Evolutionary conservation across 176 grass and related monocot species (phyloP), one percentile per base, ranked within the genome.

Genomic region (Oryza meridionalis): DNA sequence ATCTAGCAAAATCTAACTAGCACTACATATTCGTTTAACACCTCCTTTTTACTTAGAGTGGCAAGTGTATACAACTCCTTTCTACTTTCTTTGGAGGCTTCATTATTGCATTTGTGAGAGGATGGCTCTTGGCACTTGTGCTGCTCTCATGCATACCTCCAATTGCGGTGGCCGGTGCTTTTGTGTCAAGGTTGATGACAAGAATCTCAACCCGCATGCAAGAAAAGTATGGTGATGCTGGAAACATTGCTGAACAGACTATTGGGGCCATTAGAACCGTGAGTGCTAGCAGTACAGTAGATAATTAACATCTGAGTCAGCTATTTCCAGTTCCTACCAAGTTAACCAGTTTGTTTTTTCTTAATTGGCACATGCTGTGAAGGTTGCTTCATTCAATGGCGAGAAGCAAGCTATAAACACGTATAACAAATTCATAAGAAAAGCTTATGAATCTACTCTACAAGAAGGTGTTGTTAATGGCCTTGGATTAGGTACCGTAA

Each of bases 71-170:
- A 84, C 92, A 97, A 58, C 90, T 94, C 31, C 50, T 83, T 55
- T 82, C 88, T 45, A 97, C 92, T 42, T 97, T 97, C 51, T 51
- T 94, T 73, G 94, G 88, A 21, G 94, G 92, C 31, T 97, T 94
- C 35, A 65, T 91, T 21, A 68, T 97, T 58, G 88, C 94, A 85
- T 94, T 97, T 82, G 64, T 74, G 27, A 94, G 84, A 92, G 94
- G 94, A 77, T 94, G 92, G 94, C 92, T 97, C 81, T 79, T 94
- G 35, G 24, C 94, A 55, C 88, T 97, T 76, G 94, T 97, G 24
- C 91, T 94, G 94, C 77, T 94, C 21, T 89, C 94, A 15, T 69
- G 83, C 77, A 91, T 97, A 55, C 92, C 92, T 78, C 86, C 84
- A 53, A 51, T 92, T 53, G 55, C 50, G 19, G 11, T 91, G 15